These are phyloP conservation scores for Globisporangium viniferum DNA, from an alignment of 352 stramenopile genomes.

Conservation along the genomic window DNA sequence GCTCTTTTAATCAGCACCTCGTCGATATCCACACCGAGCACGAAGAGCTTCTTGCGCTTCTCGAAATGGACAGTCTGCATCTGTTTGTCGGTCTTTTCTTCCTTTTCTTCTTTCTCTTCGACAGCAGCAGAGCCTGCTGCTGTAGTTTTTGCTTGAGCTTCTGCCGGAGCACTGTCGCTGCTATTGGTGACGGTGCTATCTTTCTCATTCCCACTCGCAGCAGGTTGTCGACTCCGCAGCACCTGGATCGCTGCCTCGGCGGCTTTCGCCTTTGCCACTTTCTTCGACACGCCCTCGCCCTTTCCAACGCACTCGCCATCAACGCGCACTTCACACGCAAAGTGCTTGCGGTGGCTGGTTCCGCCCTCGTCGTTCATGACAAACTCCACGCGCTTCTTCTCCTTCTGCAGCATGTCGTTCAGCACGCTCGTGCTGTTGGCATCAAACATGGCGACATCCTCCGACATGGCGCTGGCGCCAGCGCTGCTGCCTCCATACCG, in stretches of 20 bases:
- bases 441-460: slow-evolving; percentile 50
- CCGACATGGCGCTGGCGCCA: background rate
- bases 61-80: slow-evolving; percentile 14
- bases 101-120: background rate
- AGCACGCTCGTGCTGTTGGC: slow-evolving; percentile 53
- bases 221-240: slow-evolving; percentile 10
- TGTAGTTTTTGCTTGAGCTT: background rate
- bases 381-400: slow-evolving; percentile 62
- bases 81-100: background rate
- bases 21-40: slow-evolving; percentile 77
- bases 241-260: slow-evolving; percentile 38
- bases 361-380: slow-evolving; percentile 51
- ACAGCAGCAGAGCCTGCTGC: background rate
- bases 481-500: background rate
- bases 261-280: slow-evolving; percentile 77
- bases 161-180: background rate
- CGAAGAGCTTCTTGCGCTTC: slow-evolving; percentile 39
- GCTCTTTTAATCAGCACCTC: slow-evolving; percentile 60
- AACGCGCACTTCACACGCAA: slow-evolving; percentile 56
- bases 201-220: background rate
- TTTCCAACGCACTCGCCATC: slow-evolving; percentile 42
- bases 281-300: slow-evolving; percentile 74
- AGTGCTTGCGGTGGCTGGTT: slow-evolving; percentile 56
- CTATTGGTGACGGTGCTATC: background rate
- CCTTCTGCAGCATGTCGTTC: slow-evolving; percentile 67